Conservation (phyloP, 1,284 basidiomycete genomes). For the Rhizoctonia solani region DNA sequence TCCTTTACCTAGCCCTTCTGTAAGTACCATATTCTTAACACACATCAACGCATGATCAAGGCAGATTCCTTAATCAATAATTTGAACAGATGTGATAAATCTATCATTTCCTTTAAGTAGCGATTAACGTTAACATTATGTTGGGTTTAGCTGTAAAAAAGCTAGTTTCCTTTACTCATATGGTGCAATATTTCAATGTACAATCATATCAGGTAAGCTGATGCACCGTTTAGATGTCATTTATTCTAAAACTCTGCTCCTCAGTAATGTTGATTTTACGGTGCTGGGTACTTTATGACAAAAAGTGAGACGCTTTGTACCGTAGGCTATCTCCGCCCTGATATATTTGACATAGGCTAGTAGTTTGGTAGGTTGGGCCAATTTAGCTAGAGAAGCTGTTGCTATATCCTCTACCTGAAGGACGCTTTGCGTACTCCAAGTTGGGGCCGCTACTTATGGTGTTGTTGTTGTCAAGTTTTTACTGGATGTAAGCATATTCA, state of each 20-base stretch:
- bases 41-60: not conserved
- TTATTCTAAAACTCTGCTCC: not conserved
- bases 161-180: not conserved
- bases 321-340: not conserved
- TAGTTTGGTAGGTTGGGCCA: not conserved
- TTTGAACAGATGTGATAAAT: not conserved
- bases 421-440: not conserved
- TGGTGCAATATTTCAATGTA: not conserved
- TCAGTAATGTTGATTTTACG: conserved; percentile 11
- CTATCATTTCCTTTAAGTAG: no score
- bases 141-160: conserved; percentile 4
- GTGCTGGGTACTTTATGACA: conserved; percentile 13
- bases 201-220: not conserved
- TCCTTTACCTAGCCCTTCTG: not conserved
- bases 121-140: no score
- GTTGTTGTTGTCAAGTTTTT: not conserved
- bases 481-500: not conserved
- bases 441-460: not conserved
- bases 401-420: not conserved
- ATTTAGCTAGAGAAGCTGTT: not conserved
- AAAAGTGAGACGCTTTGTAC: not conserved
- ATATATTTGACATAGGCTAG: not conserved
- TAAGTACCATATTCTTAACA: not conserved
- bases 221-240: not conserved
- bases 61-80: not conserved